Evolutionary conservation across 2,329 filamentous ascomycete species (phyloP).

Genomic region (Neurospora sp.): DNA sequence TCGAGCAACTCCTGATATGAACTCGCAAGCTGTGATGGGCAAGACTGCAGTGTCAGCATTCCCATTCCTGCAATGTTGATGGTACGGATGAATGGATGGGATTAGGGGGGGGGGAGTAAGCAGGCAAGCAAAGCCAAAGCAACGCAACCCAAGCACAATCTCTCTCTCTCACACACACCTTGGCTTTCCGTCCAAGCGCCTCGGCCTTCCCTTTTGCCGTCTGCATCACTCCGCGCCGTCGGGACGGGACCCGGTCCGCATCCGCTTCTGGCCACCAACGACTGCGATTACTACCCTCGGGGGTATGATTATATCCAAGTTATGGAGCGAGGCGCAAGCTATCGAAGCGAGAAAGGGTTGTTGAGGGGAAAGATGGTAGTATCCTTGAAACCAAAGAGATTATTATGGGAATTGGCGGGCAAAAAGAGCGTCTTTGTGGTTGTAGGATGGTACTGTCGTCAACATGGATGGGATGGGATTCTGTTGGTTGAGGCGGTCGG

Average conservation of each 20-base stretch:
- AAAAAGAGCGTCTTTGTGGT: neutral
- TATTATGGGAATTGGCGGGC: neutral
- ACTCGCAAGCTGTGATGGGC: constrained; percentile 63
- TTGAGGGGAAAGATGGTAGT: neutral
- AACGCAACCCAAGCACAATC: neutral
- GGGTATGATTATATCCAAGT: neutral
- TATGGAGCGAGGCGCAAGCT: neutral
- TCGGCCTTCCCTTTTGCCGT: constrained; percentile 46
- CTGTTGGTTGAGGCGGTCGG: neutral
- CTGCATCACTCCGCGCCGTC: constrained; percentile 35
- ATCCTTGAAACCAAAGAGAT: neutral
- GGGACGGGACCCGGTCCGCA: constrained; percentile 14
- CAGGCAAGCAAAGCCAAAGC: neutral
- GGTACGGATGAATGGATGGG: neutral
- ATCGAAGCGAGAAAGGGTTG: neutral
- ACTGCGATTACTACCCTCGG: neutral
- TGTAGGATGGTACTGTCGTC: neutral
- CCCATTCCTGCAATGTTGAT: neutral
- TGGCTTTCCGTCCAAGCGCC: constrained; percentile 50
- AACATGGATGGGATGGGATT: neutral
- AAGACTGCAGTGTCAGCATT: neutral
- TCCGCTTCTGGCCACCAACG: constrained; percentile 7
- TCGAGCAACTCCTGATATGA: constrained; percentile 95
- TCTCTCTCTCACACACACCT: constrained; percentile 28
- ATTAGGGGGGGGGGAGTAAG: constrained; percentile 4